Evolutionary conservation across 2,329 filamentous ascomycete genomes (phyloP).

Genomic region (Trichoderma sp.): DNA sequence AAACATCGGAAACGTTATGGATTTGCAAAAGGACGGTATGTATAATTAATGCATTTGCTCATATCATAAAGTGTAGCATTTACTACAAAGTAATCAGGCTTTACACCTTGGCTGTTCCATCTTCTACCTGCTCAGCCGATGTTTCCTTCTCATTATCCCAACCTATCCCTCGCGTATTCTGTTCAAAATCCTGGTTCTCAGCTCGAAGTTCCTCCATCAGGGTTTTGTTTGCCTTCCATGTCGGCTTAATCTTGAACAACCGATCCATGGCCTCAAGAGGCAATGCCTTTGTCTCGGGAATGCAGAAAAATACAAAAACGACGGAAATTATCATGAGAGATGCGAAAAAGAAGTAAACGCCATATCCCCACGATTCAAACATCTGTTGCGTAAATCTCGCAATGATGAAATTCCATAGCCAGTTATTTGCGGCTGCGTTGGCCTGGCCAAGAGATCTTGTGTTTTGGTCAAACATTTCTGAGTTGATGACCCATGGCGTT

Average conservation of each 20-base stretch:
- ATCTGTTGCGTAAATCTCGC: conserved; percentile 43
- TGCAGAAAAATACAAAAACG: conserved; percentile 51
- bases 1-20: neutral
- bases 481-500: conserved; percentile 16
- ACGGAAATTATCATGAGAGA: conserved; percentile 49
- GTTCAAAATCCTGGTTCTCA: conserved; percentile 1
- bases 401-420: conserved; percentile 22
- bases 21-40: neutral
- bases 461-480: conserved; percentile 18
- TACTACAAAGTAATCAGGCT: neutral
- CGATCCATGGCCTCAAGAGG: conserved; percentile 47
- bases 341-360: conserved; percentile 60
- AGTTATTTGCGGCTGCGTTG: conserved; percentile 16
- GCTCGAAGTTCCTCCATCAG: conserved; percentile 1
- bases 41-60: neutral
- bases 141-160: conserved; percentile 15
- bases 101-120: neutral
- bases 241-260: conserved; percentile 10
- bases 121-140: conserved; percentile 6
- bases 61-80: neutral
- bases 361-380: conserved; percentile 42
- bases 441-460: conserved; percentile 16
- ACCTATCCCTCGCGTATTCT: neutral
- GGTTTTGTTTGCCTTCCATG: conserved; percentile 2
- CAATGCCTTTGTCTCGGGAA: conserved; percentile 57